phyloP scores from a whole-genome alignment of 1,139 yeast genomes.

The Candida glucosophila region DNA sequence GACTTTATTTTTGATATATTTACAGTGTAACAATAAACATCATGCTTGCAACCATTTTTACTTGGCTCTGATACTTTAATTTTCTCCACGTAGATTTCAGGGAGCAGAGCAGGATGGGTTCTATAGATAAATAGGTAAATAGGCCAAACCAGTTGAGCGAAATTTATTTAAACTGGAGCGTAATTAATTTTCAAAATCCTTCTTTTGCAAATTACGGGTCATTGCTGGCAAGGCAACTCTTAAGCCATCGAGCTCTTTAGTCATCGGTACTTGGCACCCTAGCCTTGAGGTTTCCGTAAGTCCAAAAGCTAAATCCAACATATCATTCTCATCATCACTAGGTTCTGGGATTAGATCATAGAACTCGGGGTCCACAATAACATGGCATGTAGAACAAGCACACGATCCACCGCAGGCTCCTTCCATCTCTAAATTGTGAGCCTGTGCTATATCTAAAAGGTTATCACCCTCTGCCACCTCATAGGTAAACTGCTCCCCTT shows the following conservation, averaged over 20 bases:
- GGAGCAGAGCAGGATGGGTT: too few relatives aligned
- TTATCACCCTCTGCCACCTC: slow-evolving; percentile 94
- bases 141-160: too few relatives aligned
- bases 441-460: slow-evolving; percentile 89
- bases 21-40: too few relatives aligned
- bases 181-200: slow-evolving; percentile 57
- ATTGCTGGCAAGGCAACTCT: slow-evolving; percentile 96
- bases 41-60: too few relatives aligned
- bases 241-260: slow-evolving; percentile 83
- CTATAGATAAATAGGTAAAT: too few relatives aligned
- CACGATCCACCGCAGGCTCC: slow-evolving; percentile 99
- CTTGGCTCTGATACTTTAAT: too few relatives aligned
- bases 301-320: slow-evolving; percentile 96
- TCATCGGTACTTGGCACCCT: slow-evolving; percentile 90
- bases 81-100: too few relatives aligned
- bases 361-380: slow-evolving; percentile 89
- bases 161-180: too few relatives aligned
- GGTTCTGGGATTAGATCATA: slow-evolving; percentile 93
- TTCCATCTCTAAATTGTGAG: slow-evolving; percentile 88
- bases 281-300: slow-evolving; percentile 91
- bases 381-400: slow-evolving; percentile 97
- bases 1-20: too few relatives aligned
- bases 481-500: slow-evolving; percentile 70
- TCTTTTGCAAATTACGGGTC: slow-evolving; percentile 84
- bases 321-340: slow-evolving; percentile 94